Evolutionary conservation across 257 asterid species (phyloP), one percentile per base, ranked within the genome.

Genomic region (Paraleonurus japonicus): DNA sequence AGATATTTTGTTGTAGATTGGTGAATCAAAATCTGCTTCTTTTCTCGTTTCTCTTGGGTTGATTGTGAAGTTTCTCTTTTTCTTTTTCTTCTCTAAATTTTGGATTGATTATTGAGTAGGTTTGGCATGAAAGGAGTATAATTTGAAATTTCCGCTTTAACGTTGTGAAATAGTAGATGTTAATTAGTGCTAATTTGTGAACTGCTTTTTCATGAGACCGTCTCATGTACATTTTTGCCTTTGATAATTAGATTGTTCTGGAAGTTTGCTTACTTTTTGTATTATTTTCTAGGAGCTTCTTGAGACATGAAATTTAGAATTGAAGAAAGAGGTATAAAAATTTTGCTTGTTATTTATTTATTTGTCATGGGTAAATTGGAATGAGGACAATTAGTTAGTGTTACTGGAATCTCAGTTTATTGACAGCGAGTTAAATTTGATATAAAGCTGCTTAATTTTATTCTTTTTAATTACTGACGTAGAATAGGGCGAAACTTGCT

Each of bases 251-350:
- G 20, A 19, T 20, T 65, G 9, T 16, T 35, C 27, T 48, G 13
- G 41, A 33, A 16, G 26, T 58, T 59, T 10, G 70, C 76, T 59
- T 64, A 15, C 41, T 30, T 61, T 24, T 22, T 0, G 7, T 23
- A 12, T 33, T 65, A 9, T 22, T 10, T 51, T 28, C 32, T 22
- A 17, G 47, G 32, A 27, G 67, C 43, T 65, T 22, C 61, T 10
- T 70, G 65, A 12, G 68, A 58, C 30, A 59, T 43, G 50, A 70
- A 41, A 54, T 71, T 28, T 58, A 15, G 32, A 30, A 35, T 11
- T 23, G 5, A 26, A 19, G 71, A 5, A 32, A 55, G 20, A 16
- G 23, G 70, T 15, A 28, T 11, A 1, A 0, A 26, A 13, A 27
- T 58, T 67, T 41, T 10, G 39, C 28, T 35, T 5, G 8, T 37